Base-by-base conservation (phyloP, 345 rosid species). In the Populus tremula region DNA sequence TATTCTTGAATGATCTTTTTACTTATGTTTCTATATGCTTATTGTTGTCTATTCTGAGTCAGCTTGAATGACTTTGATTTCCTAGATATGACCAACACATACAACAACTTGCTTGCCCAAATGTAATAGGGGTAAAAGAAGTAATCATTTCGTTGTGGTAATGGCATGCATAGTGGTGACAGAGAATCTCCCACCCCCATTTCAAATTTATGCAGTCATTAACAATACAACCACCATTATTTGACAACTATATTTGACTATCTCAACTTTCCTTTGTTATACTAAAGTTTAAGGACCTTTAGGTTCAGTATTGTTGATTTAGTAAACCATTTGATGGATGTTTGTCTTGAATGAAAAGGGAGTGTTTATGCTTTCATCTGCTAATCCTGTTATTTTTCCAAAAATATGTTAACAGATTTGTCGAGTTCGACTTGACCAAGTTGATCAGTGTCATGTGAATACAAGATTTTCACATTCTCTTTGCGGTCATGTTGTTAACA, bases 361-460 rank as follows among this genome's bases (percentile, higher is more conserved):
- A 67, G 53, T 33, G 59, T 11, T 53, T 49, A 20, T 38, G 50
- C 36, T 25, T 38, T 16, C 59, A 20, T 31, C 29, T 65, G 25
- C 67, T 76, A 56, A 45, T 70, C 16, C 70, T 35, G 75, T 73
- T 35, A 16, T 68, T 41, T 73, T 21, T 53, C 23, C 2, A 53
- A 1, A 20, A 79, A 45, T 35, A 76, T 73, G 5, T 68, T 20
- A 47, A 23, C 92, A 94, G 99, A 82, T 94, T 62, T 91, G 93
- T 77, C 86, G 83, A 70, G 92, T 92, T 35, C 85, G 91, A 93
- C 86, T 94, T 72, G 91, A 85, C 78, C 94, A 87, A 83, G 90
- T 90, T 18, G 87, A 89, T 82, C 88, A 84, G 70, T 87, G 92
- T 79, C 91, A 84, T 67, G 89, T 89, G 21, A 84, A 83, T 75